Conservation (phyloP, 345 rosid genomes). For the Eucalyptus sp. region DNA sequence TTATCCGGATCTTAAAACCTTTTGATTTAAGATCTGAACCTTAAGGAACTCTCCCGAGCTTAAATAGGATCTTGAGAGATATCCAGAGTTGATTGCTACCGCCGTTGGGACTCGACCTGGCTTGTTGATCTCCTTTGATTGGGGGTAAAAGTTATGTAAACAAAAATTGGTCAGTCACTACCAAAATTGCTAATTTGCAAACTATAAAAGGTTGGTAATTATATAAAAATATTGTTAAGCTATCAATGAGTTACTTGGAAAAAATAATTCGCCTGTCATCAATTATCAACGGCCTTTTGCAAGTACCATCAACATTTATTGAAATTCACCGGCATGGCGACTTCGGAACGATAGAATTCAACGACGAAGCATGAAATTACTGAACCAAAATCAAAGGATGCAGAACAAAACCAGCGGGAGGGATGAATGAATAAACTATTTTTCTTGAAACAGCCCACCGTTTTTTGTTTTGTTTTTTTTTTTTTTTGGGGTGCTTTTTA, state of each 20-base stretch:
- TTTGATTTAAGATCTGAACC: background rate
- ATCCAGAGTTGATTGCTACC: background rate
- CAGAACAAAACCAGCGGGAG: background rate
- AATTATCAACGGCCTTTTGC: background rate
- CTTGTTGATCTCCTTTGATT: background rate
- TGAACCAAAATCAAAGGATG: background rate
- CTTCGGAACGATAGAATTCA: background rate
- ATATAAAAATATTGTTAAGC: background rate
- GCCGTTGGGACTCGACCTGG: background rate
- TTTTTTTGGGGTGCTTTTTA: background rate
- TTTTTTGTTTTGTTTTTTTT: no score
- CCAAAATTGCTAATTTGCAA: background rate
- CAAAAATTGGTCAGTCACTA: background rate
- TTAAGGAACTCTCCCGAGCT: background rate
- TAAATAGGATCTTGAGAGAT: background rate
- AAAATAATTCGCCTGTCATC: background rate
- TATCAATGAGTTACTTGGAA: background rate
- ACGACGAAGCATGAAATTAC: background rate
- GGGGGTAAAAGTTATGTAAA: background rate
- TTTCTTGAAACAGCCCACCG: background rate
- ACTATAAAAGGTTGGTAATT: background rate
- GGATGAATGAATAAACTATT: background rate
- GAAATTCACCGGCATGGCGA: background rate
- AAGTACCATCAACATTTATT: background rate
- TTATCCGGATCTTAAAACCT: background rate